Evolutionary conservation across 1,284 basidiomycete genomes (phyloP), one percentile per base, ranked within the genome.

Genomic region (Papiliotrema laurentii): DNA sequence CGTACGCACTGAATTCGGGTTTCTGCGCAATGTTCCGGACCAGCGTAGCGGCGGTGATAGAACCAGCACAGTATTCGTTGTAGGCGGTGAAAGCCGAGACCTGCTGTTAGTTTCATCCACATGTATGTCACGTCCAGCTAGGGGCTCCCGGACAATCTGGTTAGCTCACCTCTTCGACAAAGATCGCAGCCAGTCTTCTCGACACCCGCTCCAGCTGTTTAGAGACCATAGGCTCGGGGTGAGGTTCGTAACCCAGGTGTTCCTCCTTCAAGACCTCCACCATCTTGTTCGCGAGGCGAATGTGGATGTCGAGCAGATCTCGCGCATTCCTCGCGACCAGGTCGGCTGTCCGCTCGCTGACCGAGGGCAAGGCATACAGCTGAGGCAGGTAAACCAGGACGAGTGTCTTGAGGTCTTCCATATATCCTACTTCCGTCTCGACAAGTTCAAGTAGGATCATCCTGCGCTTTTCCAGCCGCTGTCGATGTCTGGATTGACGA

Each of bases 41-140:
- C 14, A 89, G 64, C 50, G 86, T 83, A 43, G 84, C 75, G 0
- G 89, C 89, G 57, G 87, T 85, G 43, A 82, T 81, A 63, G 94
- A 89, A 1, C 84, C 84, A 0, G 87, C 81, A 63, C 91, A 94
- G 61, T 89, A 94, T 11, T 79, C 74, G 68, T 89, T 81, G 74
- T 96, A 96, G 1, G 83, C 78, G 48, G 80, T 77, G 61, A 93
- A 92, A 36, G 79, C 76, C 14, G 83, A 76, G 18, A 84, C 83
- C 88, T 90, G 62, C n/a, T 22, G 31, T 50, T 22, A 57, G 46
- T 46, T 22, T n/a, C n/a, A n/a, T n/a, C n/a, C n/a, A n/a, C n/a
- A n/a, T n/a, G n/a, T n/a, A n/a, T n/a, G n/a, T n/a, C n/a, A n/a
- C n/a, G n/a, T n/a, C n/a, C n/a, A n/a, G n/a, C n/a, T n/a, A n/a